Evolutionary conservation across 352 stramenopile genomes (phyloP).

Genomic region (Phytophthora citrophthora): DNA sequence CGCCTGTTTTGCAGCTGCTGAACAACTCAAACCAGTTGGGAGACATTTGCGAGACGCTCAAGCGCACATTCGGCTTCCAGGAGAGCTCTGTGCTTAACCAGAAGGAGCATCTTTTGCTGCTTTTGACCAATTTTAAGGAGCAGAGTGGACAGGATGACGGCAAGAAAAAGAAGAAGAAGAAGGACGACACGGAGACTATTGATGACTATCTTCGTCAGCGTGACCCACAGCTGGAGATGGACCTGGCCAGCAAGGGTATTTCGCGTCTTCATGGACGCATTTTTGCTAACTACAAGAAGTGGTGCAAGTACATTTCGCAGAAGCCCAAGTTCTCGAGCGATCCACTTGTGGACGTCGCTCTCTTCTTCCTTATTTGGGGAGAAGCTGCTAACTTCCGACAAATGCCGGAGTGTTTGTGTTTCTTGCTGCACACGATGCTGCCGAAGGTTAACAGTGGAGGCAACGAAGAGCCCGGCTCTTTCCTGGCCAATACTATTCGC

Average conservation of each 20-base stretch:
- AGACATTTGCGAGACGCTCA: constrained; percentile 92
- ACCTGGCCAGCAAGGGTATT: constrained; percentile 70
- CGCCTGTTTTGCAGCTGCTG: constrained; percentile 65
- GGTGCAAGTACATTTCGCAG: constrained; percentile 84
- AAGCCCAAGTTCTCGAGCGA: constrained; percentile 81
- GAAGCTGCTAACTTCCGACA: constrained; percentile 87
- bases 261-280: constrained; percentile 69
- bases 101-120: constrained; percentile 74
- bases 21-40: constrained; percentile 55
- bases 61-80: constrained; percentile 97
- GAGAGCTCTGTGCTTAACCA: constrained; percentile 82
- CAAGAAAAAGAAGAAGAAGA: constrained; percentile 49
- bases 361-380: constrained; percentile 89
- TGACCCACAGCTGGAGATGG: constrained; percentile 72
- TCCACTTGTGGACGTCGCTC: constrained; percentile 70
- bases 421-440: constrained; percentile 79
- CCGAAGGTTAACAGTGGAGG: constrained; percentile 55
- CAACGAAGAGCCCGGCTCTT: constrained; percentile 66
- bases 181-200: constrained; percentile 39
- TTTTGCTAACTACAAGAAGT: constrained; percentile 88
- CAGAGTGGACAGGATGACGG: constrained; percentile 57
- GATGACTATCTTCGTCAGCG: constrained; percentile 52
- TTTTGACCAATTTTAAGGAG: constrained; percentile 85
- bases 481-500: constrained; percentile 70
- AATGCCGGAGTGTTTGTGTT: constrained; percentile 82